phyloP scores from a whole-genome alignment of 805 yeast genomes.

The Saturnispora zaruensis region DNA sequence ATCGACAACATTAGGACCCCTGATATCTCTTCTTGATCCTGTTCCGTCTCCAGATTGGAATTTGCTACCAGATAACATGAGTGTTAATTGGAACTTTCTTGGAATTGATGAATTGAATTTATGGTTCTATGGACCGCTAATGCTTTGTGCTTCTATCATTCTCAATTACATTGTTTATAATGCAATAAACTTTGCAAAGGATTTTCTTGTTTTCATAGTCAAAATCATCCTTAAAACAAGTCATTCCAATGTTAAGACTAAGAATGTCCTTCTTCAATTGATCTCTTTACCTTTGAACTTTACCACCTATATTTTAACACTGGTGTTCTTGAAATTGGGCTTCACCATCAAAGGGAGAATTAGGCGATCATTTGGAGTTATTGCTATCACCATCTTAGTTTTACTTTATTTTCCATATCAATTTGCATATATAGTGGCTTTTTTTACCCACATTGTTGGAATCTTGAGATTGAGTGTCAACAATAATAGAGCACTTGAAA shows the following conservation, averaged over 20 bases:
- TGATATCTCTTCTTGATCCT: conserved; percentile 39
- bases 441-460: conserved; percentile 41
- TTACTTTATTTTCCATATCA: conserved; percentile 68
- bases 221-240: not conserved
- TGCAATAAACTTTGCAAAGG: conserved; percentile 16
- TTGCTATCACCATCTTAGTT: conserved; percentile 14
- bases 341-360: conserved; percentile 5
- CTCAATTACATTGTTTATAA: conserved; percentile 32
- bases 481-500: conserved; percentile 1
- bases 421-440: conserved; percentile 57
- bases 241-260: not conserved
- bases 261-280: conserved; percentile 2
- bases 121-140: conserved; percentile 52
- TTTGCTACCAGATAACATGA: conserved; percentile 12
- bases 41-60: conserved; percentile 36
- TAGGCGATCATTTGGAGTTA: conserved; percentile 11
- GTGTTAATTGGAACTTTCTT: conserved; percentile 50
- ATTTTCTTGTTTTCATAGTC: not conserved
- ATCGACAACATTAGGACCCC: conserved; percentile 34
- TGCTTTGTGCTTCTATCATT: conserved; percentile 38
- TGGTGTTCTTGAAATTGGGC: conserved; percentile 5
- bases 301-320: not conserved
- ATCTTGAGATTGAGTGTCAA: conserved; percentile 37
- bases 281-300: conserved; percentile 4
- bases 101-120: conserved; percentile 54